These are phyloP conservation scores for Fusarium sp. DNA, from an alignment of 2,329 filamentous ascomycete species.

Conservation along the genomic window DNA sequence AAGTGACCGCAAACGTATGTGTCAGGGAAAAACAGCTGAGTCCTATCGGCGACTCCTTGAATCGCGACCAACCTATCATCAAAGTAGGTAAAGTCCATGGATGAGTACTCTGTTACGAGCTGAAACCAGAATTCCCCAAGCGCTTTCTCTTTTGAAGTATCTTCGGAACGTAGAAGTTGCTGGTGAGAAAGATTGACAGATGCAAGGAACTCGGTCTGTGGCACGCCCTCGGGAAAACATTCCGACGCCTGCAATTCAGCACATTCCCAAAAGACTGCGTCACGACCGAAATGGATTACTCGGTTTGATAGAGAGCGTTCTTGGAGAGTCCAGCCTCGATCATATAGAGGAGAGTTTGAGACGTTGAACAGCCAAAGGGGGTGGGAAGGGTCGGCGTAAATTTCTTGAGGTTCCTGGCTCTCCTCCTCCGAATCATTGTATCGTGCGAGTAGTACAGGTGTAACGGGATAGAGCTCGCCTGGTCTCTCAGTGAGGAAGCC, in stretches of 20 bases:
- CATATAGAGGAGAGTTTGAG: background rate
- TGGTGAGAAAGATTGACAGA: background rate
- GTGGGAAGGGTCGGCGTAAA: background rate
- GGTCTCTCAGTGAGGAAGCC: background rate
- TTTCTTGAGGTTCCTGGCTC: background rate
- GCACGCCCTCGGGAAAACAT: background rate
- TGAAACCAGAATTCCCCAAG: background rate
- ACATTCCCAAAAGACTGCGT: background rate
- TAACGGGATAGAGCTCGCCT: background rate
- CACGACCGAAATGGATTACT: background rate
- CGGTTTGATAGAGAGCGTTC: background rate
- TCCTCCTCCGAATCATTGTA: background rate
- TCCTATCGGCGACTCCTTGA: background rate
- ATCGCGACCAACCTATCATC: background rate
- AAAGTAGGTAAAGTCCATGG: background rate
- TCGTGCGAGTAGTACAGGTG: background rate
- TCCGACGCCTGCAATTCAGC: background rate
- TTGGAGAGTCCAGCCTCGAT: background rate
- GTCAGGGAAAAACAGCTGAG: background rate
- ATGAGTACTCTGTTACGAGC: background rate
- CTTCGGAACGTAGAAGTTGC: background rate
- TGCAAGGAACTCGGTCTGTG: background rate
- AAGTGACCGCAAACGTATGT: background rate
- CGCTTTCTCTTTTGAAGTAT: background rate
- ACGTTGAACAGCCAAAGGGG: background rate